Conservation (phyloP, 208 protist species). For the Leishmania amazonensis region DNA sequence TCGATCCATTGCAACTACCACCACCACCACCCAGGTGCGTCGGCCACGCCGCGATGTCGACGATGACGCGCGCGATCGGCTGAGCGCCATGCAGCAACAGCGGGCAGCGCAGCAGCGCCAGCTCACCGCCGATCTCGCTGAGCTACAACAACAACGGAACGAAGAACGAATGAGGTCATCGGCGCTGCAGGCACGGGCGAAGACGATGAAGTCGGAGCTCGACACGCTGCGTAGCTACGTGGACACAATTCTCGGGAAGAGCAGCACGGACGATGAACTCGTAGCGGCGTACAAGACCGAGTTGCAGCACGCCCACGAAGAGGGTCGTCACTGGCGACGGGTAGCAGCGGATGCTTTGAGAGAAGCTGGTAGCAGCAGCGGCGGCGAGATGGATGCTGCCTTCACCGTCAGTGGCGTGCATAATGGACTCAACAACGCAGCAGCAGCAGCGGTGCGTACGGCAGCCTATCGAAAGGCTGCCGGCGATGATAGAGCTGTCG, state of each 20-base stretch:
- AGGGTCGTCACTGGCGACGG: constrained; percentile 14
- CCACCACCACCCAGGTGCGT: constrained; percentile 14
- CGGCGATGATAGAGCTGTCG: background rate
- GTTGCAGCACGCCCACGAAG: constrained; percentile 34
- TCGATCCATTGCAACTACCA: constrained; percentile 9
- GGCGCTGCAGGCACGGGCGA: constrained; percentile 57
- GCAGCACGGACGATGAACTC: constrained; percentile 66
- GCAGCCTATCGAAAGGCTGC: constrained; percentile 14
- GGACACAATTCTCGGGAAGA: constrained; percentile 70
- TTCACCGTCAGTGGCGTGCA: constrained; percentile 9
- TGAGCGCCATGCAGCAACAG: constrained; percentile 49
- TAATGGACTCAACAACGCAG: background rate
- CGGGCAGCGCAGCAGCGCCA: constrained; percentile 47
- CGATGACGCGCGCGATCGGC: constrained; percentile 49
- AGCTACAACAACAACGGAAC: constrained; percentile 26
- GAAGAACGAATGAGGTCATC: constrained; percentile 42
- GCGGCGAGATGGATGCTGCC: too few species aligned
- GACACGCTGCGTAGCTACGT: constrained; percentile 59
- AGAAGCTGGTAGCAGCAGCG: background rate
- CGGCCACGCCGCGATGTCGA: constrained; percentile 52
- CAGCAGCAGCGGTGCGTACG: constrained; percentile 1
- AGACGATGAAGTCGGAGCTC: constrained; percentile 62
- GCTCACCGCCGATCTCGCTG: constrained; percentile 35
- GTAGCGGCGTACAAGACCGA: constrained; percentile 74
- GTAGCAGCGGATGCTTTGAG: background rate